Evolutionary conservation across 192 early-diverging fungal species (phyloP).

Genomic region (Coemansia asiatica): DNA sequence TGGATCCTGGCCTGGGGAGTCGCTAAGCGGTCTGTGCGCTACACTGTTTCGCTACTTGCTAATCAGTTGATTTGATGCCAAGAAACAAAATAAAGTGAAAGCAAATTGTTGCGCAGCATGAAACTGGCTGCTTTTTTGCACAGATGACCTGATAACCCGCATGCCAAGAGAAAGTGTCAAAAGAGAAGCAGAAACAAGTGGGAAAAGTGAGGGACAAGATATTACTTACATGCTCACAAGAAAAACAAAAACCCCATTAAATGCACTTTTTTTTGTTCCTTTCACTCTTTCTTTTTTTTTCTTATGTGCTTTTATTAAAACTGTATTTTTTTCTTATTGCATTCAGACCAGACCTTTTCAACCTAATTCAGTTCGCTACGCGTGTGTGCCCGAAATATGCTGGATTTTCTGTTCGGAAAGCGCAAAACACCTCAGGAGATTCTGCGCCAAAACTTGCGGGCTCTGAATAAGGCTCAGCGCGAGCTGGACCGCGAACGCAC

Average conservation of each 20-base stretch:
- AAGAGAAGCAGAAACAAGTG: no score
- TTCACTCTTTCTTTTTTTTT: background rate
- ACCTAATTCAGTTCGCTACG: background rate
- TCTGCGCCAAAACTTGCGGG: constrained; percentile 88
- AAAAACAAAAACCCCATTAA: background rate
- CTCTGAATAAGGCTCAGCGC: constrained; percentile 81
- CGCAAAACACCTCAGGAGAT: constrained; percentile 86
- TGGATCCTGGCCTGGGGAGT: background rate
- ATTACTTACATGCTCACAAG: no score
- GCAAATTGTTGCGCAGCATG: background rate
- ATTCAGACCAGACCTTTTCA: background rate
- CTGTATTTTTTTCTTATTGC: background rate
- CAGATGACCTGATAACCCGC: background rate
- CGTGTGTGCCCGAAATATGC: constrained; percentile 20
- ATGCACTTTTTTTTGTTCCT: background rate
- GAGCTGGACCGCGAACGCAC: constrained; percentile 87
- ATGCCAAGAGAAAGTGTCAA: background rate
- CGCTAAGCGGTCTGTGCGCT: background rate
- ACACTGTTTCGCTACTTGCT: background rate
- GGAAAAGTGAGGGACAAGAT: no score
- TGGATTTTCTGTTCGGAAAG: constrained; percentile 74
- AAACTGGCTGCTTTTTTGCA: background rate
- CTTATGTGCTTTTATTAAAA: background rate
- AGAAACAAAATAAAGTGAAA: background rate
- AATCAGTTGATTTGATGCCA: background rate